Evolutionary conservation across 352 stramenopile species (phyloP).

Genomic region (Hyaloperonospora arabidopsidis): DNA sequence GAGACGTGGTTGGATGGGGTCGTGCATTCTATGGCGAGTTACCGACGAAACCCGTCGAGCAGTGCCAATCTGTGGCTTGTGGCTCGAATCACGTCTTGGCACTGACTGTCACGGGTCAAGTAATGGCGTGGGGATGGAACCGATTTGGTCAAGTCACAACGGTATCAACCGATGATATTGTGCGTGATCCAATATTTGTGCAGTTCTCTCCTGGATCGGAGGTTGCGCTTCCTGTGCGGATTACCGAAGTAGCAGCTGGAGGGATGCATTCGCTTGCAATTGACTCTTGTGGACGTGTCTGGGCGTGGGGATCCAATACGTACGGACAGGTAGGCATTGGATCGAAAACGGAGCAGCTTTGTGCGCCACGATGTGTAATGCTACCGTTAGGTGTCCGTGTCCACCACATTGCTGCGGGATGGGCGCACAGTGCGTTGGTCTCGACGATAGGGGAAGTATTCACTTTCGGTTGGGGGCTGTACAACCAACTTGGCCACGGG

Average conservation of each 20-base stretch:
- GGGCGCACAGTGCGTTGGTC: constrained; percentile 46
- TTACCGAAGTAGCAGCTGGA: constrained; percentile 36
- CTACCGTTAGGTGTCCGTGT: constrained; percentile 7
- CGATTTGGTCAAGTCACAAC: constrained; percentile 29
- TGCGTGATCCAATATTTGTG: constrained; percentile 24
- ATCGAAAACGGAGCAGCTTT: constrained; percentile 4
- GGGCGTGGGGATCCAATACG: constrained; percentile 60
- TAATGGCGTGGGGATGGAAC: constrained; percentile 60
- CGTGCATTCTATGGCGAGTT: constrained; percentile 62
- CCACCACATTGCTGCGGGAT: constrained; percentile 35
- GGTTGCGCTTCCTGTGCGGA: not conserved
- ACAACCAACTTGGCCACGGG: constrained; percentile 70
- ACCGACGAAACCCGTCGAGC: constrained; percentile 5
- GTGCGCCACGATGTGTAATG: constrained; percentile 9
- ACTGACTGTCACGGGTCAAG: constrained; percentile 27
- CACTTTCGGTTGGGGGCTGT: constrained; percentile 74
- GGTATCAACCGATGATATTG: constrained; percentile 5
- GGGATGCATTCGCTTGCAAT: constrained; percentile 58
- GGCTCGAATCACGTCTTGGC: constrained; percentile 52
- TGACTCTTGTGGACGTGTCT: constrained; percentile 29
- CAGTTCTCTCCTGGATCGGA: constrained; percentile 12
- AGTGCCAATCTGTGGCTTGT: constrained; percentile 40
- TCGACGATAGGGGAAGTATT: constrained; percentile 29
- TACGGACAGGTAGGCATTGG: constrained; percentile 50
- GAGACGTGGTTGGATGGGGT: constrained; percentile 51